Evolutionary conservation across 1,284 basidiomycete genomes (phyloP).

Genomic region (Naganishia cerealis): DNA sequence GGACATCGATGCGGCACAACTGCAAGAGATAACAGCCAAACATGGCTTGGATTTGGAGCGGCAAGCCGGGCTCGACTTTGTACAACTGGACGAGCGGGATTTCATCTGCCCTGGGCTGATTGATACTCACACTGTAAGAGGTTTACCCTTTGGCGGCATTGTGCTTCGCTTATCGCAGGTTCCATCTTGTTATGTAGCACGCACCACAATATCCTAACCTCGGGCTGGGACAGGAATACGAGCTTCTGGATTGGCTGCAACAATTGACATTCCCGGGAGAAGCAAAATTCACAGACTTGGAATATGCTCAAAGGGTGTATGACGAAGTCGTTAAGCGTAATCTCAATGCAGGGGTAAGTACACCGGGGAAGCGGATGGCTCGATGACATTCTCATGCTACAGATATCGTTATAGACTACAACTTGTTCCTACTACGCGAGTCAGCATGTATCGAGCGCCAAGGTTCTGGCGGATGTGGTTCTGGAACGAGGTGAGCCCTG

Average conservation of each 20-base stretch:
- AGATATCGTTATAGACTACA: conserved; percentile 65
- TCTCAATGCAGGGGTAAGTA: conserved; percentile 72
- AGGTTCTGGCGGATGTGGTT: conserved; percentile 75
- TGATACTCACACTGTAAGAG: conserved; percentile 81
- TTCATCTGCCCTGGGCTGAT: conserved; percentile 86
- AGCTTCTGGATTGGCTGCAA: conserved; percentile 89
- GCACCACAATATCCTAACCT: conserved; percentile 84
- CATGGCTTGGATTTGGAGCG: conserved; percentile 38
- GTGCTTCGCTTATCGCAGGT: not conserved
- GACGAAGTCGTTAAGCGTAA: conserved; percentile 70
- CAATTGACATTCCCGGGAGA: conserved; percentile 88
- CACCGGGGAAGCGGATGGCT: conserved; percentile 1
- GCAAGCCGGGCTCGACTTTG: conserved; percentile 48
- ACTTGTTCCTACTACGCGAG: conserved; percentile 91
- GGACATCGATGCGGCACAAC: conserved; percentile 54
- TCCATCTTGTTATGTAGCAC: conserved; percentile 60
- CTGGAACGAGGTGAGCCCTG: conserved; percentile 61
- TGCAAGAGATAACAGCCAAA: conserved; percentile 42
- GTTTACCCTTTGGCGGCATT: not conserved
- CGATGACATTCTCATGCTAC: not conserved
- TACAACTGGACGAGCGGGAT: conserved; percentile 65
- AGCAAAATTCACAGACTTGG: conserved; percentile 68
- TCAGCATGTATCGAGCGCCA: conserved; percentile 77
- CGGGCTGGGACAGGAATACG: conserved; percentile 62
- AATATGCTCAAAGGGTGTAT: conserved; percentile 73